Percentiles rank a stretch among this genome's conserved stretches.
Evolutionary conservation across 2,329 filamentous ascomycete genomes (phyloP).

Genomic region (Apiospora aurea): DNA sequence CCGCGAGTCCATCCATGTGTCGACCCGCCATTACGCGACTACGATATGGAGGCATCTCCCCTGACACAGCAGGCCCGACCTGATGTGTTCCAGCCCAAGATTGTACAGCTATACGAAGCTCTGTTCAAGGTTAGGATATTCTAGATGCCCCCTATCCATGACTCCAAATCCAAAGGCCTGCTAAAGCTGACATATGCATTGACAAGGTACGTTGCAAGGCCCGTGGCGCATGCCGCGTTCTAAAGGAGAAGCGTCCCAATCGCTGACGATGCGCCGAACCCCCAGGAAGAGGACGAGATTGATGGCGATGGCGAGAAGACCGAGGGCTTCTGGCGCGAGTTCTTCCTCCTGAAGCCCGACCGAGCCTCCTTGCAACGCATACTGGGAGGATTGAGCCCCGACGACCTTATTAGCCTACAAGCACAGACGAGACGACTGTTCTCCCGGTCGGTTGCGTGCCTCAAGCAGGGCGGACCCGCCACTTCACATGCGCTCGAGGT

Average conservation of each 20-base stretch:
- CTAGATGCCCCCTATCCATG: conserved; percentile 23
- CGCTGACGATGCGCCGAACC: conserved; percentile 32
- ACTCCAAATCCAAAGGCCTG: not conserved
- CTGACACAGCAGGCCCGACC: conserved; percentile 91
- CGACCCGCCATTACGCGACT: conserved; percentile 25
- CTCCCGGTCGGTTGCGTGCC: conserved; percentile 70
- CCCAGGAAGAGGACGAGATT: conserved; percentile 54
- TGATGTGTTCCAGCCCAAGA: conserved; percentile 91
- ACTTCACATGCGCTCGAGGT: conserved; percentile 89
- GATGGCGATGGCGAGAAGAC: conserved; percentile 73
- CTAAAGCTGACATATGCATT: conserved; percentile 25
- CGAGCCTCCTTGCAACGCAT: conserved; percentile 70
- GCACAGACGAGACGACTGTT: conserved; percentile 83
- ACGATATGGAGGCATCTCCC: conserved; percentile 83
- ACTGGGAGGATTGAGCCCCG: conserved; percentile 73
- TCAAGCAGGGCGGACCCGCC: conserved; percentile 68
- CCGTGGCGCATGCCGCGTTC: not conserved
- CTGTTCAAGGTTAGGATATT: conserved; percentile 72
- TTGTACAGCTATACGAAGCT: conserved; percentile 86
- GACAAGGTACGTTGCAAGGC: conserved; percentile 27
- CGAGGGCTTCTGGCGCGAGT: conserved; percentile 95
- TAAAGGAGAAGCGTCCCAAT: conserved; percentile 9
- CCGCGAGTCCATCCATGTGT: conserved; percentile 30
- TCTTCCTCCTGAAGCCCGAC: conserved; percentile 90
- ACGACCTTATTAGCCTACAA: conserved; percentile 79